Evolutionary conservation across 73 alveolate genomes (phyloP), one percentile per base, ranked within the genome.

Genomic region (Paramecium octaurelia): DNA sequence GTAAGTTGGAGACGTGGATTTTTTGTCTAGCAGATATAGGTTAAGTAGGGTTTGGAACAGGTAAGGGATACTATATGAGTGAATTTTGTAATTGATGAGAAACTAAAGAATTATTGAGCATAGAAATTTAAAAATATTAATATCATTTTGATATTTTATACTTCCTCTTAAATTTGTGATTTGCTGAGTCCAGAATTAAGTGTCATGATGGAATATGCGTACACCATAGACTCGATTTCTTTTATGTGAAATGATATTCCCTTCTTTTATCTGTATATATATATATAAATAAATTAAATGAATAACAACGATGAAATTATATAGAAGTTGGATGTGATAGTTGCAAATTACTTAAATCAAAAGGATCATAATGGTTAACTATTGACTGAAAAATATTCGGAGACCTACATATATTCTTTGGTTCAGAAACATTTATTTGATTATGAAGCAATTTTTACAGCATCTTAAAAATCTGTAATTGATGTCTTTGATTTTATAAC

Each of bases 301-400:
- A 38, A 75, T 75, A 75, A 75, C 88, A 80, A 80, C 91, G 91
- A 80, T 80, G 91, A 80, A 80, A 80, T 80, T 38, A 46, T 80
- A 23, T 31, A 80, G 73, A 40, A 80, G 43, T 46, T 80, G 36
- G 91, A 80, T 43, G 48, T 21, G 34, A 80, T 80, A 10, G 91
- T 80, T 27, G 57, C 42, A 18, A 48, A 48, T 18, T 80, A 80
- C 29, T 18, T 44, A 29, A 80, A 80, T 80, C 20, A 34, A 31
- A 80, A 21, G 31, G 91, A 80, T 80, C 73, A 44, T 31, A 48
- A 48, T 44, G 91, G 73, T 23, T 80, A 80, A 80, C 76, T 80
- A n/a, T 23, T 80, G 21, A 44, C 31, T 24, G 76, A 80, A 43
- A 80, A 80, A 64, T 80, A 80, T 80, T 44, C 91, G 10, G 31